Conservation (phyloP, 1,284 basidiomycete species). For the Cutaneotrichosporon cutaneum region DNA sequence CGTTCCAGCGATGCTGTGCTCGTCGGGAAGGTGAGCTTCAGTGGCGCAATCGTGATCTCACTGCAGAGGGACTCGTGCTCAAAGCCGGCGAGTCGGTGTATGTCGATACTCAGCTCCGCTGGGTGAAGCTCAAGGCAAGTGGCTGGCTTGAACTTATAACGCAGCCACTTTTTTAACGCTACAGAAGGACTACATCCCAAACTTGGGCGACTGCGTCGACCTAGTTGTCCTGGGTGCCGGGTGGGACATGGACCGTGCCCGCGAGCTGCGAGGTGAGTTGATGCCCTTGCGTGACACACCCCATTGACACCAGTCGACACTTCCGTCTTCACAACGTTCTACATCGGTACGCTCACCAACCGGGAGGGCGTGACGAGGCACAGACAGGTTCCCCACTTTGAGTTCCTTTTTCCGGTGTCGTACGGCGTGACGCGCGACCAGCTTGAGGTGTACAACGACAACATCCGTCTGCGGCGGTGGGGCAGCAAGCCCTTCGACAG, state of each 20-base stretch:
- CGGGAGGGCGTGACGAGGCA: conserved; percentile 24
- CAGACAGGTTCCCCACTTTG: conserved; percentile 60
- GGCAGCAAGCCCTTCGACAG: conserved; percentile 36
- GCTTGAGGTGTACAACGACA: conserved; percentile 68
- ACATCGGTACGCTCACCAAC: conserved; percentile 59
- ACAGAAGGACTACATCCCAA: conserved; percentile 79
- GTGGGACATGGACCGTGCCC: conserved; percentile 73
- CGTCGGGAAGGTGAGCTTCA: conserved; percentile 10
- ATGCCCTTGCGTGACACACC: no score
- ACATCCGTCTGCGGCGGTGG: conserved; percentile 58
- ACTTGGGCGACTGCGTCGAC: conserved; percentile 77
- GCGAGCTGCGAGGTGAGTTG: conserved; percentile 67
- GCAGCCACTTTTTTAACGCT: conserved; percentile 28
- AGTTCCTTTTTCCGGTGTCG: conserved; percentile 68
- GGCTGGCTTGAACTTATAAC: not conserved
- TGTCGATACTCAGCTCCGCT: conserved; percentile 62
- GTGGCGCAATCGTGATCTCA: not conserved
- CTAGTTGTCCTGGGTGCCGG: conserved; percentile 70
- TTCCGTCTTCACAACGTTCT: conserved; percentile 72
- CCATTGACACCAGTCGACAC: conserved; percentile 61
- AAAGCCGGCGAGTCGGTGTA: conserved; percentile 70
- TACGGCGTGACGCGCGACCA: conserved; percentile 67
- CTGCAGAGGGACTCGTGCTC: conserved; percentile 65
- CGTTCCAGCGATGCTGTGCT: not conserved
- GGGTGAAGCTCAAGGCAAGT: conserved; percentile 68